Conservation (phyloP, 2,329 filamentous ascomycete genomes). For the Scedosporium minutisporum region DNA sequence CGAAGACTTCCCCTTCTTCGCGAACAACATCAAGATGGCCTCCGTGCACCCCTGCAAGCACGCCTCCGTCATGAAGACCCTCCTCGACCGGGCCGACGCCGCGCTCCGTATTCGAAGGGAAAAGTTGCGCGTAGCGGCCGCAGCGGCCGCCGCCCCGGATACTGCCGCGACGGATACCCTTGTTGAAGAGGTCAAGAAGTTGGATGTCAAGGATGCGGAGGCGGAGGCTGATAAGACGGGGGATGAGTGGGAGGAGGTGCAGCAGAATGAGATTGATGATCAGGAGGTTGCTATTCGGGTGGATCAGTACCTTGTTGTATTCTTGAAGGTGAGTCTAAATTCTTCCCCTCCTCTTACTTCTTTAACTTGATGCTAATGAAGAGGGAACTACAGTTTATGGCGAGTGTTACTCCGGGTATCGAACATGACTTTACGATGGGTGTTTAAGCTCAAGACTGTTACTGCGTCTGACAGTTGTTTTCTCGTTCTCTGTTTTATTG, state of each 20-base stretch:
- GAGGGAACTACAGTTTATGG: conserved; percentile 49
- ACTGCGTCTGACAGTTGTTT: neutral
- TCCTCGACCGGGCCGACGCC: conserved; percentile 89
- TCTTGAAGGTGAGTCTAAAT: conserved; percentile 59
- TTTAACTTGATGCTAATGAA: conserved; percentile 14
- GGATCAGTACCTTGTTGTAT: conserved; percentile 83
- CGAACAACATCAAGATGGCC: conserved; percentile 87
- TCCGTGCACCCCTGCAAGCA: conserved; percentile 96
- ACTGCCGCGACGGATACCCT: conserved; percentile 61
- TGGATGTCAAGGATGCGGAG: conserved; percentile 39
- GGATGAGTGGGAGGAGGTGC: conserved; percentile 54
- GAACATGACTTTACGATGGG: conserved; percentile 98
- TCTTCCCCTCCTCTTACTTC: neutral
- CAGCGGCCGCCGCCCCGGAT: conserved; percentile 39
- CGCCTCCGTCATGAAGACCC: conserved; percentile 93
- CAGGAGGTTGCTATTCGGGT: conserved; percentile 70
- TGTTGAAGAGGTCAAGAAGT: conserved; percentile 67
- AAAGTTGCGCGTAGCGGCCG: conserved; percentile 49
- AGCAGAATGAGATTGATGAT: conserved; percentile 53
- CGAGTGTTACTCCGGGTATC: conserved; percentile 89
- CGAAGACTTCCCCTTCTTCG: conserved; percentile 94
- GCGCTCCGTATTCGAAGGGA: conserved; percentile 81
- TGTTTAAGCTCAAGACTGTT: conserved; percentile 42
- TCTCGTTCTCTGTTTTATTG: neutral
- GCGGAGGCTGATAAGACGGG: conserved; percentile 35